Conservation (phyloP, 2,329 filamentous ascomycete species). For the Thielaviopsis ethacetica region DNA sequence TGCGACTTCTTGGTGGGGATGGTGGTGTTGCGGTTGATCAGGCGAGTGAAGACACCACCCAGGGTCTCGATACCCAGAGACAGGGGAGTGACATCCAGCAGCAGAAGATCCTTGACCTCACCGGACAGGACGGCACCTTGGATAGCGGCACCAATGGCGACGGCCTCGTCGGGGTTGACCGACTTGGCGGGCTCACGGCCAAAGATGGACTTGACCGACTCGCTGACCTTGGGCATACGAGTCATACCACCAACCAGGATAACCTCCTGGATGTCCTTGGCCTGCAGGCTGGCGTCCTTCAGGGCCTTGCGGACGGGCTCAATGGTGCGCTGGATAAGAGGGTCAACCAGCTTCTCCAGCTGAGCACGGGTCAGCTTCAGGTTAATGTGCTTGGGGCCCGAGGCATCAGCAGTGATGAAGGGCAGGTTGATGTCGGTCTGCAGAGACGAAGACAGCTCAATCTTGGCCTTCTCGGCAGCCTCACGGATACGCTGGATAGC, state of each 20-base stretch:
- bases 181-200: constrained; percentile 94
- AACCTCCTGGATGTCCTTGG: constrained; percentile 93
- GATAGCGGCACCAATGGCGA: constrained; percentile 91
- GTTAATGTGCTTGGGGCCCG: constrained; percentile 97
- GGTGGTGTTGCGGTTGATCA: constrained; percentile 98
- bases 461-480: constrained; percentile 98
- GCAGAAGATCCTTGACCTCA: constrained; percentile 88
- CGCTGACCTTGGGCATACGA: constrained; percentile 95
- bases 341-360: constrained; percentile 84
- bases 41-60: constrained; percentile 89
- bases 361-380: constrained; percentile 81
- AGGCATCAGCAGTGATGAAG: constrained; percentile 93
- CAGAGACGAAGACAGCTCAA: constrained; percentile 85
- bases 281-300: constrained; percentile 81
- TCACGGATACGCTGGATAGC: constrained; percentile 98
- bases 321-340: constrained; percentile 69
- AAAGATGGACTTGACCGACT: constrained; percentile 94
- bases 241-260: constrained; percentile 99
- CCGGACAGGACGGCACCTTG: constrained; percentile 93
- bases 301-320: constrained; percentile 93
- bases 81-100: constrained; percentile 88
- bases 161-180: constrained; percentile 96
- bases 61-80: constrained; percentile 98
- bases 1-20: constrained; percentile 99
- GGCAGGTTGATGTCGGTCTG: constrained; percentile 97